Percentiles rank a stretch among this genome's conserved stretches.
Evolutionary conservation across 108 stramenopile species (phyloP).

Genomic region (Cyclotella kingstonii): DNA sequence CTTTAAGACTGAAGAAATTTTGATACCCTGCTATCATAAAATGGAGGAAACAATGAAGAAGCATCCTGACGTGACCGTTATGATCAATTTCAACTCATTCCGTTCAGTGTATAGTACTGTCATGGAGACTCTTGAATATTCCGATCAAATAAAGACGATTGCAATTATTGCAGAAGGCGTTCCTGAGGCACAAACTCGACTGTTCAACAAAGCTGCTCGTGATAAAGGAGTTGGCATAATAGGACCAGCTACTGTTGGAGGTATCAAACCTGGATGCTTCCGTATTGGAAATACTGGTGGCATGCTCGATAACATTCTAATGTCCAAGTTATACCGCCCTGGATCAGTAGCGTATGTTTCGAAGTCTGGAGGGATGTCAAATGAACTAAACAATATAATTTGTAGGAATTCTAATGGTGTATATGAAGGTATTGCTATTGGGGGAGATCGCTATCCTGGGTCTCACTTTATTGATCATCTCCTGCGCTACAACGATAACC

Average conservation of each 20-base stretch:
- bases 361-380: slow-evolving; percentile 88
- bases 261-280: slow-evolving; percentile 92
- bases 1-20: slow-evolving; percentile 74
- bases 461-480: slow-evolving; percentile 86
- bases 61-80: slow-evolving; percentile 71
- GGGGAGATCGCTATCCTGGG: slow-evolving; percentile 91
- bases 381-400: slow-evolving; percentile 92
- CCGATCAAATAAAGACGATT: slow-evolving; percentile 78
- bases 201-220: slow-evolving; percentile 68
- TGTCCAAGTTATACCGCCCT: slow-evolving; percentile 82
- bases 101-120: slow-evolving; percentile 78
- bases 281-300: slow-evolving; percentile 93
- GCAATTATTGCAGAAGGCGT: slow-evolving; percentile 94
- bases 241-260: slow-evolving; percentile 92
- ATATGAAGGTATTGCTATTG: slow-evolving; percentile 91
- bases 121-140: slow-evolving; percentile 73
- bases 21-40: slow-evolving; percentile 78
- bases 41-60: slow-evolving; percentile 73
- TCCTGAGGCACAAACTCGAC: slow-evolving; percentile 84
- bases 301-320: slow-evolving; percentile 93
- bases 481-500: slow-evolving; percentile 89
- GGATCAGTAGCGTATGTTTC: slow-evolving; percentile 90
- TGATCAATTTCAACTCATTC: slow-evolving; percentile 91
- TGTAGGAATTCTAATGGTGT: slow-evolving; percentile 83
- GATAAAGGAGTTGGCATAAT: slow-evolving; percentile 83